Evolutionary conservation across 768 basidiomycete species (phyloP).

Genomic region (Suillus luteus): DNA sequence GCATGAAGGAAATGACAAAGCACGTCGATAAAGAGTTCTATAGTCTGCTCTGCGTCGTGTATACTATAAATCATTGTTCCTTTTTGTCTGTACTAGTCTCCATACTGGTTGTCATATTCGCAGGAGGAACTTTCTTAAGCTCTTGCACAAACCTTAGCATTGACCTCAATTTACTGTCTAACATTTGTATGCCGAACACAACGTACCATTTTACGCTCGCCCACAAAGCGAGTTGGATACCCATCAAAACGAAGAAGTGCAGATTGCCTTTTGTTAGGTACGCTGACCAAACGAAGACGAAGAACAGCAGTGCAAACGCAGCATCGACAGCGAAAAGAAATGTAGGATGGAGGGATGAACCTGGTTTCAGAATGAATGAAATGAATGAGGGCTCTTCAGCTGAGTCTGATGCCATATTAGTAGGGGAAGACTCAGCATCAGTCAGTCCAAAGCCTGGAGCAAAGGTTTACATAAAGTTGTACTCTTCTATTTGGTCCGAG

Average conservation of each 20-base stretch:
- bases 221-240: constrained; percentile 71
- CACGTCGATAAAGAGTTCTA: constrained; percentile 41
- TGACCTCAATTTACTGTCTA: constrained; percentile 11
- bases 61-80: constrained; percentile 21
- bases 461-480: not conserved
- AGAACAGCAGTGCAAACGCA: constrained; percentile 57
- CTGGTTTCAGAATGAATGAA: constrained; percentile 64
- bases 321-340: constrained; percentile 67
- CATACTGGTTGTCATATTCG: constrained; percentile 11
- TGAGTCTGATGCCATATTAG: constrained; percentile 13
- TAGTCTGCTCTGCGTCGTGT: not conserved
- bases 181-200: constrained; percentile 4
- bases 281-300: constrained; percentile 60
- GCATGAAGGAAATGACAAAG: constrained; percentile 75
- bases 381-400: constrained; percentile 39
- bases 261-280: constrained; percentile 63
- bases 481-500: not conserved
- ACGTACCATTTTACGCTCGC: constrained; percentile 79
- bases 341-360: constrained; percentile 72
- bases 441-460: not conserved
- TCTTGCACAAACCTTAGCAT: constrained; percentile 66
- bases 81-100: constrained; percentile 26
- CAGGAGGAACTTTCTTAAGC: constrained; percentile 42
- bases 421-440: not conserved
- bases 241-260: constrained; percentile 68